phyloP scores from a whole-genome alignment of 495 filamentous ascomycete species.

The Trichoderma orchidacearum region DNA sequence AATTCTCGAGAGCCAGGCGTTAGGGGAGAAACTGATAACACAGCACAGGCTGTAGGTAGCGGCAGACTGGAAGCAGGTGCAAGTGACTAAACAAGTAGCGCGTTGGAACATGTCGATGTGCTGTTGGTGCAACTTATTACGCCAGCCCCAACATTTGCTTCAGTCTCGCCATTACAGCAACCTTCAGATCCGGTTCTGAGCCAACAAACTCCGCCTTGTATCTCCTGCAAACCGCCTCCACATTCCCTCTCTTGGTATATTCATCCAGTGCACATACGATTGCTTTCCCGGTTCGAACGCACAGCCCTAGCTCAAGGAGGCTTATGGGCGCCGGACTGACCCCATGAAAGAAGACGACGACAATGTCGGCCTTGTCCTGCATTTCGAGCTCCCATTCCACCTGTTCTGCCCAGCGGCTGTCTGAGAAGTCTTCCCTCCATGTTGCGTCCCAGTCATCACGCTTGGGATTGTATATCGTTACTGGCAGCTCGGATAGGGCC shows the following conservation, averaged over 20 bases:
- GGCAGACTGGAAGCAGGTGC: no score
- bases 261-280: not conserved
- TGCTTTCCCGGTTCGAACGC: constrained; percentile 8
- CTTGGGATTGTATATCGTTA: constrained; percentile 47
- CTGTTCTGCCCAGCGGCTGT: constrained; percentile 33
- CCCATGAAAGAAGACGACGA: constrained; percentile 41
- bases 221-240: not conserved
- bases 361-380: constrained; percentile 34
- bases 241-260: constrained; percentile 1
- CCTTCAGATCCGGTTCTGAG: not conserved
- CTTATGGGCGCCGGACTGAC: constrained; percentile 31
- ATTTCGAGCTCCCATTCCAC: constrained; percentile 46
- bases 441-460: constrained; percentile 39
- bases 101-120: no score
- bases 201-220: not conserved
- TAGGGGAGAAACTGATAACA: no score
- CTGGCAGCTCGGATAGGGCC: constrained; percentile 21
- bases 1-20: no score
- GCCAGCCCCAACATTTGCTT: no score
- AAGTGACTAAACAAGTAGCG: no score
- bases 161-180: not conserved
- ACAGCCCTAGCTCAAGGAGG: constrained; percentile 33
- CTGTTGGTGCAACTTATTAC: no score
- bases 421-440: constrained; percentile 31
- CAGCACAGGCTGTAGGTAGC: no score